Percentiles rank a stretch among this genome's conserved stretches.
These are phyloP conservation scores for Cutaneotrichosporon mucoides DNA, from an alignment of 1,284 basidiomycete genomes.

Conservation along the genomic window DNA sequence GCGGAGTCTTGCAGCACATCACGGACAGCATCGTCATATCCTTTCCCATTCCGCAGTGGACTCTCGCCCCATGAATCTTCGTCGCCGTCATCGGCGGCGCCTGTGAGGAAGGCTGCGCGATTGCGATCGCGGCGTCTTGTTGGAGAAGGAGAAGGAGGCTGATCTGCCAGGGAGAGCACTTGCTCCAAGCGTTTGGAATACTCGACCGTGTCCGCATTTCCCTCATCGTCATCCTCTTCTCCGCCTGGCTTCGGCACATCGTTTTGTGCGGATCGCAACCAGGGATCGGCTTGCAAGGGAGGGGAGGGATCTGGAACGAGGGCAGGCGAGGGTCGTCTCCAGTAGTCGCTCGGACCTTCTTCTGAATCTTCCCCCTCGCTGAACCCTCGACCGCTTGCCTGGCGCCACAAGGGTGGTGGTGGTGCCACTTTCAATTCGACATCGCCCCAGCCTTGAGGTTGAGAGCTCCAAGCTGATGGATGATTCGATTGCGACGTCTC, in stretches of 20 bases:
- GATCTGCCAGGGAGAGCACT: conserved; percentile 10
- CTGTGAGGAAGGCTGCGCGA: background rate
- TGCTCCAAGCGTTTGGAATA: conserved; percentile 20
- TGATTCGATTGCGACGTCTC: background rate
- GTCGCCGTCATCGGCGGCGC: conserved; percentile 1
- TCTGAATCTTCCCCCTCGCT: conserved; percentile 8
- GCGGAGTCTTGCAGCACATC: conserved; percentile 20
- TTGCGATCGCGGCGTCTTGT: conserved; percentile 3
- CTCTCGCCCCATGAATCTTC: conserved; percentile 27
- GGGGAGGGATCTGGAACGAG: conserved; percentile 5
- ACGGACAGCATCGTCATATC: conserved; percentile 21
- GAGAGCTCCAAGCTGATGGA: background rate
- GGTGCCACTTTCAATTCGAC: background rate
- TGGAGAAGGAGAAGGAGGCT: conserved; percentile 9
- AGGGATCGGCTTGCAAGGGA: conserved; percentile 1
- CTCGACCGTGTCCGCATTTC: conserved; percentile 12
- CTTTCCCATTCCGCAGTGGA: conserved; percentile 13
- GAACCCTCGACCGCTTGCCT: conserved; percentile 8
- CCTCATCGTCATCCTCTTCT: conserved; percentile 9
- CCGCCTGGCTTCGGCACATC: background rate
- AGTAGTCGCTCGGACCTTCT: conserved; percentile 24
- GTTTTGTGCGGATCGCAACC: conserved; percentile 1
- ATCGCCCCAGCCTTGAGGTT: background rate
- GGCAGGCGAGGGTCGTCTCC: conserved; percentile 12
- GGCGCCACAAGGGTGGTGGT: conserved; percentile 13